These are phyloP conservation scores for Penicillium vulpinum DNA, from an alignment of 2,329 filamentous ascomycete species.

Conservation along the genomic window DNA sequence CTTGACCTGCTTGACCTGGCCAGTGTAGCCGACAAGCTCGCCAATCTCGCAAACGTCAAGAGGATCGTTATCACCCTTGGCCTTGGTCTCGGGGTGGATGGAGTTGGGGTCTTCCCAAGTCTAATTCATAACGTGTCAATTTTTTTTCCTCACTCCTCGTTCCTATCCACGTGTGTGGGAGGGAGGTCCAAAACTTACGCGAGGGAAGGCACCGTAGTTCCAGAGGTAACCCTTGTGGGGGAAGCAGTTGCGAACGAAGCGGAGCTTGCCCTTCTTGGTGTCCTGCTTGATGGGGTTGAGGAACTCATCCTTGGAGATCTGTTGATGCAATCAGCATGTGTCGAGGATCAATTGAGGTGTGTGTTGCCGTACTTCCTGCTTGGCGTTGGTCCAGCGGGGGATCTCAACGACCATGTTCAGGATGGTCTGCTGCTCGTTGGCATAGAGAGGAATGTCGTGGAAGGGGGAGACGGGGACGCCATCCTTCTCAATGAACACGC, in stretches of 20 bases:
- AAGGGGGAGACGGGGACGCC: constrained; percentile 90
- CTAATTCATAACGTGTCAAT: constrained; percentile 47
- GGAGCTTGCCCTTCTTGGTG: constrained; percentile 99
- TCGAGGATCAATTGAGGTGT: not conserved
- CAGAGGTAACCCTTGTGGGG: constrained; percentile 99
- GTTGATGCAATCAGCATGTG: constrained; percentile 24
- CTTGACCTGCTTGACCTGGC: constrained; percentile 99
- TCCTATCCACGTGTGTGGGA: not conserved
- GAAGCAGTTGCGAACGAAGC: constrained; percentile 99
- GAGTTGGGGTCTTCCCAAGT: constrained; percentile 99
- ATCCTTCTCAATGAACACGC: constrained; percentile 97
- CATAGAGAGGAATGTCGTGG: constrained; percentile 97
- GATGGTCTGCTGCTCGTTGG: constrained; percentile 92
- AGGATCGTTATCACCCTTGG: constrained; percentile 98
- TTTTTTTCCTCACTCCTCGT: constrained; percentile 9
- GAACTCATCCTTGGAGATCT: constrained; percentile 99
- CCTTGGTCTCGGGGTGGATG: constrained; percentile 97
- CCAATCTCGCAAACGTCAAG: constrained; percentile 99
- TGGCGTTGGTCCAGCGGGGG: constrained; percentile 98
- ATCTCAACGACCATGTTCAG: constrained; percentile 99
- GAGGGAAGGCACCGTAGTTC: constrained; percentile 99
- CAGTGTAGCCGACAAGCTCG: constrained; percentile 92
- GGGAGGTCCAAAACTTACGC: constrained; percentile 58
- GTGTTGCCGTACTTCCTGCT: constrained; percentile 77
- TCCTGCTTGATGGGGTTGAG: constrained; percentile 99